A percentile compares a stretch with the other conserved stretches of the same genome.
Evolutionary conservation across 768 basidiomycete species (phyloP).

Genomic region (Mrakia blollopis): DNA sequence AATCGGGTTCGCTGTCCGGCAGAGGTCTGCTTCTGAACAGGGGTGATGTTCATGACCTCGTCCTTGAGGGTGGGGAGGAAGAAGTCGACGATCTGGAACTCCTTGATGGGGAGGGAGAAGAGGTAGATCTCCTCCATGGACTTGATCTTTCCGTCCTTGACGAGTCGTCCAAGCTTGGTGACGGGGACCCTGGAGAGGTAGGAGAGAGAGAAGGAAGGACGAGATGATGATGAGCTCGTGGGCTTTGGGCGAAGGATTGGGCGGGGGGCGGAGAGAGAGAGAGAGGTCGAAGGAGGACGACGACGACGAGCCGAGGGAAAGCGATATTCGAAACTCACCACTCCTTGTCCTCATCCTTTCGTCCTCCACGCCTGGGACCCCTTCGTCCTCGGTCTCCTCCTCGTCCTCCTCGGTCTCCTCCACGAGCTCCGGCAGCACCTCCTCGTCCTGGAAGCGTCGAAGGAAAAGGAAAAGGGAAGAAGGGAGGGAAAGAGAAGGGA

Average conservation of each 20-base stretch:
- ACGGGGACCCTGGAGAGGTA: conserved; percentile 75
- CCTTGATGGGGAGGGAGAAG: conserved; percentile 99
- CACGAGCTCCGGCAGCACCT: conserved; percentile 45
- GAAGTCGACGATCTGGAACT: conserved; percentile 98
- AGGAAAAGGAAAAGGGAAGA: conserved; percentile 5
- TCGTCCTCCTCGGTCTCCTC: conserved; percentile 47
- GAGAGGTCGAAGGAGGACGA: neutral
- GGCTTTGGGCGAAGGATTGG: neutral
- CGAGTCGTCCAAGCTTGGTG: conserved; percentile 97
- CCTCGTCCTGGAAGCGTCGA: conserved; percentile 14
- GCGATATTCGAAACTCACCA: conserved; percentile 58
- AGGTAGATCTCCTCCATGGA: conserved; percentile 99
- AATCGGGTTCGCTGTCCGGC: conserved; percentile 99
- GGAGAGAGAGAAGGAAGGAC: neutral
- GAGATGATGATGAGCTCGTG: neutral
- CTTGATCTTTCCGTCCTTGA: conserved; percentile 99
- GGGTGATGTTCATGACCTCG: conserved; percentile 99
- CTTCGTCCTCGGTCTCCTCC: conserved; percentile 57
- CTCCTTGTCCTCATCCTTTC: conserved; percentile 99
- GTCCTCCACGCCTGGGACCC: conserved; percentile 87
- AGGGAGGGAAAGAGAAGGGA: too few species aligned
- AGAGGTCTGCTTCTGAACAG: conserved; percentile 99
- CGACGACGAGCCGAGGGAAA: neutral
- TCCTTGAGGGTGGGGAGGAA: conserved; percentile 99
- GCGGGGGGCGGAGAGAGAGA: neutral